Evolutionary conservation across 1,139 yeast genomes (phyloP), one percentile per base, ranked within the genome.

Genomic region (Meyerozyma smithsonii): DNA sequence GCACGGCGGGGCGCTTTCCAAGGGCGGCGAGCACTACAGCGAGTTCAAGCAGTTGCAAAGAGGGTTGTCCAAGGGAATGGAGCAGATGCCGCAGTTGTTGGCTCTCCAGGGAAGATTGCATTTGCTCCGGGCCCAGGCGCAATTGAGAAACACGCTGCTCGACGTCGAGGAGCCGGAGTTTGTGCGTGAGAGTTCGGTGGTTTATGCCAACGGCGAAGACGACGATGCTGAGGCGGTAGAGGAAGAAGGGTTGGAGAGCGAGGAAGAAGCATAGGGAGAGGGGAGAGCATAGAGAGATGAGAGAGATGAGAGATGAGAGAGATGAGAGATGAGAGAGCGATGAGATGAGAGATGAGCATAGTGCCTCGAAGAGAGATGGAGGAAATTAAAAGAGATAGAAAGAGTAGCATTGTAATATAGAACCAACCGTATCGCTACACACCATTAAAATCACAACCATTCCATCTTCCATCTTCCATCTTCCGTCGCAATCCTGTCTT

Each of bases 91-190:
- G 8, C 64, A 61, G 37, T 60, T 71, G 43, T 51, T 70, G 39
- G 66, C 73, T 5, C 60, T 71, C 20, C 70, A 68, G 46, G 77
- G 77, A n/a, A 57, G 73, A 37, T 57, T 71, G 33, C 68, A 65
- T 45, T 60, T 71, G 42, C 60, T 71, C 45, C 60, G 61, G 46
- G 49, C 68, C 3, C 76, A 71, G 48, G 62, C 67, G 1, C 61
- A 64, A 38, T 55, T 69, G 41, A 61, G 73, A 47, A 47, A 48
- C 20, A 44, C 57, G 51, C 49, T 57, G 48, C 32, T 53, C 46
- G 45, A 46, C 45, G 41, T 36, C 17, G 47, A 46, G 5, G 45
- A 26, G 17, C 30, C 30, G 8, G 34, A 18, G 14, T 16, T n/a
- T 14, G 34, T 10, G 12, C 15, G 21, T 7, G 34, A 30, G 21